Evolutionary conservation across 108 stramenopile genomes (phyloP), one percentile per base, ranked within the genome.

Genomic region (Hondaea fermentalgiana): DNA sequence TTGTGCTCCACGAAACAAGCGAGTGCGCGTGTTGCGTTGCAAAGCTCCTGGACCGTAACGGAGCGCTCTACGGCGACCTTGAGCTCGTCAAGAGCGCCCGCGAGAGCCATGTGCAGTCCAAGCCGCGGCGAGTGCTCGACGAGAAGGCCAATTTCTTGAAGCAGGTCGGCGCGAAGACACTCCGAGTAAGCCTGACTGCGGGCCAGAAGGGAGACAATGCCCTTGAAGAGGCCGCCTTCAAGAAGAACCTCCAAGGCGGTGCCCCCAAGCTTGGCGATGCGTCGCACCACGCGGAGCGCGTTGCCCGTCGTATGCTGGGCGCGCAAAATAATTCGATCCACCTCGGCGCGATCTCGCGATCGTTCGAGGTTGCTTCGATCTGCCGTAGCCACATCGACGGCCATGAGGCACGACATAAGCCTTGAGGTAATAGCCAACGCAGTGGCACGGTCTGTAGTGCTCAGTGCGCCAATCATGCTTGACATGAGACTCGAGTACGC

Each of bases 1-100:
- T 28, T 53, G 51, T 83, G 76, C 51, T 83, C 76, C 28, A 83
- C 76, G 23, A 83, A 83, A 45, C 76, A 83, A 23, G 76, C 76
- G 12, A 83, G 45, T 6, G 76, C 76, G 49, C 76, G 76, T 23
- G 76, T 83, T 6, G 76, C 76, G 76, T 83, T 83, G 51, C 76
- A 83, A 12, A 83, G 76, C 51, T 83, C 76, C 28, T 47, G 45
- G 19, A 53, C 12, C n/a, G 45, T 47, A 23, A 45, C 45, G 10
- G 49, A 1, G 6, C 12, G 6, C 49, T 53, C 51, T 0, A 83
- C 49, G n/a, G 10, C 6, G 25, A 47, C 16, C 76, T 83, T 83
- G 49, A 83, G 76, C 51, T 83, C 49, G 6, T 53, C 51, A 12
- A 47, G 28, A 21, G 76, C 76, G n/a, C 76, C 76, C 10, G 45